Evolutionary conservation across 306 rosid species (phyloP), one percentile per base, ranked within the genome.

Genomic region (Lupinus albus): DNA sequence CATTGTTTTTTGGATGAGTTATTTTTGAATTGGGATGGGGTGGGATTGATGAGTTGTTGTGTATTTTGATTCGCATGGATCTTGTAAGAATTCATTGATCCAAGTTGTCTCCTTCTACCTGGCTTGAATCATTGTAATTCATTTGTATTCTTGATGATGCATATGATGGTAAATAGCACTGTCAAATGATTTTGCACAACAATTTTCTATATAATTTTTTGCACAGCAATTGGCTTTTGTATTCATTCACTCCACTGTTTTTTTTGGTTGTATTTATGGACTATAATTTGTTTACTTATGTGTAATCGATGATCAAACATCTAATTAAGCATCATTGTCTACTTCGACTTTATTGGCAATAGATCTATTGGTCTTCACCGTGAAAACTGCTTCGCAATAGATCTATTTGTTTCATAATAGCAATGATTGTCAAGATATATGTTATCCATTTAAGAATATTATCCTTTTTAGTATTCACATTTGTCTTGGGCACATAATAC

Each of bases 141-240:
- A 12, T 49, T 11, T 61, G 64, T 39, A 62, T 71, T 59, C 41
- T 51, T 66, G 72, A 39, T 70, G 57, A 33, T 63, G 59, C 46
- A 39, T 47, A 66, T 79, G 73, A 48, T 16, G 18, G 21, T 33
- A 50, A 14, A 51, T 58, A 39, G 28, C 63, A 7, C 35, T 20
- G 4, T 64, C 20, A 11, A 59, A 71, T 44, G 75, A 15, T 60
- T 59, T 72, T 55, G 49, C 64, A 28, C 64, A 63, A 25, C 15
- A 20, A 52, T 36, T 15, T 32, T 32, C 5, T 4, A 32, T 32
- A 32, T 7, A 32, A 32, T 4, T 32, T 61, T 60, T 72, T 56
- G 49, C 60, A 28, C 64, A 73, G 35, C 15, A 20, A 52, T 46
- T 20, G 45, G 58, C 32, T 59, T 53, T 47, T 20, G 30, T 21